Evolutionary conservation across 2,329 filamentous ascomycete species (phyloP).

Genomic region (Cladophialophora yegresii): DNA sequence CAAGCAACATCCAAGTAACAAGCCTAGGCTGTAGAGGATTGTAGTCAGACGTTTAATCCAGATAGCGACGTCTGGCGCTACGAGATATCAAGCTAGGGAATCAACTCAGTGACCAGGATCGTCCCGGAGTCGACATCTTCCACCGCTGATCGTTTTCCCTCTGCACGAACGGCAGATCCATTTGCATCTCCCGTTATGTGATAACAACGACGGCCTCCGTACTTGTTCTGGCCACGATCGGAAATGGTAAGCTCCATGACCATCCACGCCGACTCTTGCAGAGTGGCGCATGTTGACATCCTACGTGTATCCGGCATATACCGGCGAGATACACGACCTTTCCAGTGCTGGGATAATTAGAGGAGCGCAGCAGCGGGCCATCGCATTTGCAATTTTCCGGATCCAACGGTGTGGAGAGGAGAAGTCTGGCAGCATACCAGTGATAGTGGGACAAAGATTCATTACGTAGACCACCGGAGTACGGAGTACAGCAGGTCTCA

Average conservation of each 20-base stretch:
- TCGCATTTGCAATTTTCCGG: neutral
- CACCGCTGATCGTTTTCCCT: constrained; percentile 13
- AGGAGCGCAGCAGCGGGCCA: neutral
- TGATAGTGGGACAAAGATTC: neutral
- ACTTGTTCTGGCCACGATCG: neutral
- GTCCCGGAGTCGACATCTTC: constrained; percentile 1
- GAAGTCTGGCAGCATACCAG: neutral
- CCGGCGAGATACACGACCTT: neutral
- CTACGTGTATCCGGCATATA: too few relatives aligned
- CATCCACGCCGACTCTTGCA: neutral
- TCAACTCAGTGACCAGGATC: neutral
- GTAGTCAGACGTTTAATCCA: neutral
- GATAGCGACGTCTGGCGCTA: neutral
- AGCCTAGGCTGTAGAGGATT: neutral
- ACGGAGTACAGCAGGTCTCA: neutral
- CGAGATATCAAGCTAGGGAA: neutral
- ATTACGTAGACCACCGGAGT: too few relatives aligned
- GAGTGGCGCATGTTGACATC: neutral
- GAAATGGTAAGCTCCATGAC: neutral
- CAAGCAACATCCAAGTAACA: neutral
- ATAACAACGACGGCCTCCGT: neutral
- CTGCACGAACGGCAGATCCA: constrained; percentile 11
- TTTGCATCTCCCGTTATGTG: constrained; percentile 4
- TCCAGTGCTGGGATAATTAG: neutral
- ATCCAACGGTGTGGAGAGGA: neutral